These are phyloP conservation scores for Hypomyces perniciosus DNA, from an alignment of 2,329 filamentous ascomycete genomes.

Conservation along the genomic window DNA sequence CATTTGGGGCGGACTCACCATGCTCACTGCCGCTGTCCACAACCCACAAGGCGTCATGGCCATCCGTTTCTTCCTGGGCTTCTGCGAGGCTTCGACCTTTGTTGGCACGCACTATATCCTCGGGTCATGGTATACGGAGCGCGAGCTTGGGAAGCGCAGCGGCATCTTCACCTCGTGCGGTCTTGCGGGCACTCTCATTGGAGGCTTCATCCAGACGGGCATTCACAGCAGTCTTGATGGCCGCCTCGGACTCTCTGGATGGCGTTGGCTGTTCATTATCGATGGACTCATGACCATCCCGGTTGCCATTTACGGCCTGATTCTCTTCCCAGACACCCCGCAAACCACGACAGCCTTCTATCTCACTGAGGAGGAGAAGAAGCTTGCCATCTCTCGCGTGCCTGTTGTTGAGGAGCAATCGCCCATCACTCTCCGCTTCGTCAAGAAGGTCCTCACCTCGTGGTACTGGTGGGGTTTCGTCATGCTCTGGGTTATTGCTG, in stretches of 20 bases:
- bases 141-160: slow-evolving; percentile 56
- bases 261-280: slow-evolving; percentile 67
- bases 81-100: slow-evolving; percentile 34
- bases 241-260: slow-evolving; percentile 52
- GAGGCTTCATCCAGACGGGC: slow-evolving; percentile 55
- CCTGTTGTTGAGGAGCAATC: slow-evolving; percentile 33
- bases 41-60: slow-evolving; percentile 32
- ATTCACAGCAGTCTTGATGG: slow-evolving; percentile 46
- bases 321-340: slow-evolving; percentile 36
- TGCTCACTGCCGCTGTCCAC: slow-evolving; percentile 41
- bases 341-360: slow-evolving; percentile 40
- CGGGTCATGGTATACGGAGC: slow-evolving; percentile 53
- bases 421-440: slow-evolving; percentile 43
- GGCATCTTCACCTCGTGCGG: slow-evolving; percentile 59
- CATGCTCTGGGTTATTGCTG: slow-evolving; percentile 62
- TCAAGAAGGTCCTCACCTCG: slow-evolving; percentile 49
- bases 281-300: slow-evolving; percentile 49
- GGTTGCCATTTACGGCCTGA: slow-evolving; percentile 29
- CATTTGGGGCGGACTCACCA: slow-evolving; percentile 58
- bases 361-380: slow-evolving; percentile 40
- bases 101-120: slow-evolving; percentile 38
- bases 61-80: slow-evolving; percentile 34
- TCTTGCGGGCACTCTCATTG: slow-evolving; percentile 46
- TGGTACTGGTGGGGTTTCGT: slow-evolving; percentile 64
- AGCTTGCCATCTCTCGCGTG: slow-evolving; percentile 38